Conservation (phyloP, 1,284 basidiomycete species). For the Hortiboletus rubellus region DNA sequence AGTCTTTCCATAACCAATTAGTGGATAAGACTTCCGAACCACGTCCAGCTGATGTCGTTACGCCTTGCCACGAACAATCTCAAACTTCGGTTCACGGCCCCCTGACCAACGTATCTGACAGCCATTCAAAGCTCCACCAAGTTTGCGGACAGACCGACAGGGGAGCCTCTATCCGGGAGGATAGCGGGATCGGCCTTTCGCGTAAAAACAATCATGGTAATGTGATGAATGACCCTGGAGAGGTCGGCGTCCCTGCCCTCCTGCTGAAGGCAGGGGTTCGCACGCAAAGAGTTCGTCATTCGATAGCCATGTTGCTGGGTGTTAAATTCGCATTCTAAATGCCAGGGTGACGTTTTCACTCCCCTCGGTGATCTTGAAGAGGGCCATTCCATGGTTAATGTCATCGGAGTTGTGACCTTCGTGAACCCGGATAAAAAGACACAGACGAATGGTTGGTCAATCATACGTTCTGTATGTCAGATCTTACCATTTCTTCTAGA, state of each 20-base stretch:
- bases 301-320: neutral
- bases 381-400: slow-evolving; percentile 25
- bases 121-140: neutral
- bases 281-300: slow-evolving; percentile 29
- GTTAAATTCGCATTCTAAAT: slow-evolving; percentile 1
- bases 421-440: slow-evolving; percentile 21
- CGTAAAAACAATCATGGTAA: neutral
- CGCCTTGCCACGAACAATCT: slow-evolving; percentile 2
- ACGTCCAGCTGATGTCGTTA: neutral
- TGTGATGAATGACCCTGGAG: neutral
- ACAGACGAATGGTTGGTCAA: slow-evolving; percentile 27
- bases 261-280: slow-evolving; percentile 22
- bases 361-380: slow-evolving; percentile 23
- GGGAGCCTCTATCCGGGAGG: neutral
- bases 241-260: neutral
- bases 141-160: neutral
- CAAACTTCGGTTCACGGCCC: neutral
- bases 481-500: slow-evolving; percentile 20
- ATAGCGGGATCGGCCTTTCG: neutral
- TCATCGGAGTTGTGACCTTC: slow-evolving; percentile 32
- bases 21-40: neutral
- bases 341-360: slow-evolving; percentile 34
- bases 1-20: neutral
- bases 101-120: neutral
- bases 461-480: neutral